phyloP scores from a whole-genome alignment of 805 yeast genomes.

The Scheffersomyces stipitis region DNA sequence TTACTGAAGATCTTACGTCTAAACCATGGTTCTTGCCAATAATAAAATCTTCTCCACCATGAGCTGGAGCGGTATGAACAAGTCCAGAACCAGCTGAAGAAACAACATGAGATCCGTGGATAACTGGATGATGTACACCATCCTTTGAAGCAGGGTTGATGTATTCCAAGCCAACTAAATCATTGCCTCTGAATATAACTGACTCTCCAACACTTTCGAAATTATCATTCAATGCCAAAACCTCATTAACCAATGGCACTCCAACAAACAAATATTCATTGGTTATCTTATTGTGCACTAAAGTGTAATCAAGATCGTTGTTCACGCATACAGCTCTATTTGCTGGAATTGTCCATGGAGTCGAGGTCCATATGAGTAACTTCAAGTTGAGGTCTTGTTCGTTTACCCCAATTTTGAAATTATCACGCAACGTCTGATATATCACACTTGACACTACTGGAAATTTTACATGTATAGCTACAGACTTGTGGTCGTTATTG shows the following conservation, averaged over 20 bases:
- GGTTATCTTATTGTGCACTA: slow-evolving; percentile 28
- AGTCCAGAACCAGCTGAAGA: slow-evolving; percentile 86
- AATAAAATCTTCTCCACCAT: slow-evolving; percentile 90
- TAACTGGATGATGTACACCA: slow-evolving; percentile 49
- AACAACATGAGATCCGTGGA: slow-evolving; percentile 82
- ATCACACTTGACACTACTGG: slow-evolving; percentile 36
- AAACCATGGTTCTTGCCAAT: slow-evolving; percentile 61
- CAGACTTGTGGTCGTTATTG: slow-evolving; percentile 65
- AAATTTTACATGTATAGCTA: slow-evolving; percentile 67
- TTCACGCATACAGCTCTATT: slow-evolving; percentile 81
- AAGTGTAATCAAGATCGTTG: slow-evolving; percentile 54
- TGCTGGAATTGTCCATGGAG: slow-evolving; percentile 96
- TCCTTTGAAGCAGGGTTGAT: slow-evolving; percentile 50
- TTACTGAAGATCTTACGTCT: slow-evolving; percentile 72
- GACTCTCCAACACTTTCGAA: slow-evolving; percentile 1
- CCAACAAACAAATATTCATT: slow-evolving; percentile 60
- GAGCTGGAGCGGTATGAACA: slow-evolving; percentile 98
- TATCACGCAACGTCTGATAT: slow-evolving; percentile 13
- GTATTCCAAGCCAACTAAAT: slow-evolving; percentile 41
- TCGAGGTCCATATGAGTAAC: slow-evolving; percentile 90
- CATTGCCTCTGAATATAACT: slow-evolving; percentile 20
- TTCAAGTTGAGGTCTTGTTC: slow-evolving; percentile 13
- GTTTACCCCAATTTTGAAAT: slow-evolving; percentile 2
- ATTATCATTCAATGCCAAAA: slow-evolving; percentile 30
- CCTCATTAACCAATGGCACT: slow-evolving; percentile 39